A percentile compares a stretch with the other conserved stretches of the same genome.
Conservation (phyloP, 2,329 filamentous ascomycete genomes). For the Aspergillus ibericus region DNA sequence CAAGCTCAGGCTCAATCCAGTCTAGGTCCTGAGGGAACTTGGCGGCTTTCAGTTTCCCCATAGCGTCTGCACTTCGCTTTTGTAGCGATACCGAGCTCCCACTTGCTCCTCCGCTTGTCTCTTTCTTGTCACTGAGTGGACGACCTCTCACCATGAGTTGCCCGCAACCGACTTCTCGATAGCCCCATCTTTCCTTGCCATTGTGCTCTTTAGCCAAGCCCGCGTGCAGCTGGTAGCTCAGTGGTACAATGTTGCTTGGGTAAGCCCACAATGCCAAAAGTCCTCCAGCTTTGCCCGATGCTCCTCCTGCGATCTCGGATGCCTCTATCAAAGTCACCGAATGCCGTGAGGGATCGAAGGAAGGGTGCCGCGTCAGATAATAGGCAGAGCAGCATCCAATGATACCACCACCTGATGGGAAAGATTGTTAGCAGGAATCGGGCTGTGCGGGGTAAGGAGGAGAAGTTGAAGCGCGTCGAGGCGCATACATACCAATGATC, state of each 20-base stretch:
- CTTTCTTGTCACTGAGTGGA: constrained; percentile 36
- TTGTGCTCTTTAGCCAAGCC: constrained; percentile 82
- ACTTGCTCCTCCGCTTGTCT: constrained; percentile 22
- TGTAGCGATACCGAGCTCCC: constrained; percentile 53
- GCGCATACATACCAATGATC: constrained; percentile 37
- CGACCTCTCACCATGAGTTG: constrained; percentile 57
- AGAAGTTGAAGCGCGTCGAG: neutral
- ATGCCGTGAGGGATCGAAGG: constrained; percentile 72
- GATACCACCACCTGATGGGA: constrained; percentile 73
- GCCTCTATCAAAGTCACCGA: constrained; percentile 86
- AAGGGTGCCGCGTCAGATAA: constrained; percentile 81
- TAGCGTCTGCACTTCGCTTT: constrained; percentile 55
- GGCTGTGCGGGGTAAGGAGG: constrained; percentile 24
- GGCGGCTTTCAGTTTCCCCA: constrained; percentile 54
- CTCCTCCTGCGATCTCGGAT: constrained; percentile 78
- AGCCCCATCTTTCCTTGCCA: constrained; percentile 81
- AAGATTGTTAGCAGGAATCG: constrained; percentile 15
- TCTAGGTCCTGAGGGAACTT: constrained; percentile 75
- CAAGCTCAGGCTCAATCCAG: constrained; percentile 71
- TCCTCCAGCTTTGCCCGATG: constrained; percentile 92
- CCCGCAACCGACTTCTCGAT: constrained; percentile 75
- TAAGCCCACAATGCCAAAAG: constrained; percentile 91
- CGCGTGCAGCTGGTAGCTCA: constrained; percentile 80
- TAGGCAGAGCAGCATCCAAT: constrained; percentile 92
- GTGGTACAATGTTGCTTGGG: constrained; percentile 75